Evolutionary conservation across 192 early-diverging fungal species (phyloP), one percentile per base, ranked within the genome.

Genomic region (Linderina pennispora): DNA sequence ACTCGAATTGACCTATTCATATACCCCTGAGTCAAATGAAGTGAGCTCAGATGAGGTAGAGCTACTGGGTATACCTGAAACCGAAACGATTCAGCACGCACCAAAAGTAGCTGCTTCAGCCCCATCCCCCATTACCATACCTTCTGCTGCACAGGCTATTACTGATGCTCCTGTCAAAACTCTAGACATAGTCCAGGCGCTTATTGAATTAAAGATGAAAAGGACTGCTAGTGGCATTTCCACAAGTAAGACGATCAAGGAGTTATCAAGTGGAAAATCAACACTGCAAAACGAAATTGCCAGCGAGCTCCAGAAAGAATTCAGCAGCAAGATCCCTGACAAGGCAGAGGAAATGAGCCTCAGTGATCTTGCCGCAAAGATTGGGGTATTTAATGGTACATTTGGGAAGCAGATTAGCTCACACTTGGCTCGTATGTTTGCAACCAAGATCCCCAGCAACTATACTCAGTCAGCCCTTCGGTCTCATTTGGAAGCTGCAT

Each of bases 221-320:
- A n/a, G n/a, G n/a, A n/a, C n/a, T n/a, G n/a, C n/a, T n/a, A n/a
- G n/a, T n/a, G n/a, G n/a, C n/a, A n/a, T n/a, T n/a, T n/a, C n/a
- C n/a, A n/a, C n/a, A n/a, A n/a, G n/a, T n/a, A n/a, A n/a, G n/a
- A n/a, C n/a, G n/a, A n/a, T n/a, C n/a, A n/a, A n/a, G n/a, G n/a
- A n/a, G n/a, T n/a, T n/a, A n/a, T n/a, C n/a, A n/a, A n/a, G n/a
- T n/a, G n/a, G n/a, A n/a, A n/a, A n/a, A n/a, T n/a, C n/a, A n/a
- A n/a, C n/a, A n/a, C n/a, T n/a, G n/a, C n/a, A n/a, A n/a, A n/a
- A n/a, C n/a, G n/a, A n/a, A n/a, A n/a, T n/a, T n/a, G n/a, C n/a
- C n/a, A n/a, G n/a, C n/a, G n/a, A n/a, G n/a, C n/a, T 92, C 17
- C 84, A 81, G 39, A 88, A 86, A 50, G 90, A 92, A 63, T 90